Evolutionary conservation across 2,329 filamentous ascomycete genomes (phyloP).

Genomic region (Cladophialophora immunda): DNA sequence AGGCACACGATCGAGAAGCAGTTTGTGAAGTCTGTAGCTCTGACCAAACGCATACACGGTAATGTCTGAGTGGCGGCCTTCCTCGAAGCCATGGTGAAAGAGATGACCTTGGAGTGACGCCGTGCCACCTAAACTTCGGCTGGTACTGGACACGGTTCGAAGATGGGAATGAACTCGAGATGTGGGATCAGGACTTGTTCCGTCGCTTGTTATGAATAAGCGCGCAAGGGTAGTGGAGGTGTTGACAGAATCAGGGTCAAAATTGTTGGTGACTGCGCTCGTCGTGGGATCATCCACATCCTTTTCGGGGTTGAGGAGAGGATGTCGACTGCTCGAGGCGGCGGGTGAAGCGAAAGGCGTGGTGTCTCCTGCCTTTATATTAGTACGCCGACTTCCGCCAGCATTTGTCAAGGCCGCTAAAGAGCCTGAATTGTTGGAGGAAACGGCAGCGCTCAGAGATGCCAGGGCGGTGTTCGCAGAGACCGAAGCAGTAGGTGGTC

Average conservation of each 20-base stretch:
- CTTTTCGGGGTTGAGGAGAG: constrained; percentile 44
- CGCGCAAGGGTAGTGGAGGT: constrained; percentile 44
- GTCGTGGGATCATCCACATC: constrained; percentile 45
- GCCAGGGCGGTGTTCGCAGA: constrained; percentile 47
- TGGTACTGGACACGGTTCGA: constrained; percentile 38
- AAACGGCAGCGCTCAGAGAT: constrained; percentile 44
- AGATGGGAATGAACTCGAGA: constrained; percentile 44
- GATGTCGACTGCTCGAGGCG: constrained; percentile 33
- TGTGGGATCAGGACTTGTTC: constrained; percentile 36
- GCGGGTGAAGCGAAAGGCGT: constrained; percentile 22
- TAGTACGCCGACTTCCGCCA: constrained; percentile 32
- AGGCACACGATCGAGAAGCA: constrained; percentile 64
- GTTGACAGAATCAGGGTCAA: constrained; percentile 33
- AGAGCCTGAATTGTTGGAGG: constrained; percentile 42
- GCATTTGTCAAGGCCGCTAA: constrained; percentile 41
- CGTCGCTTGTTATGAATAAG: constrained; percentile 42
- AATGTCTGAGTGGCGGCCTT: constrained; percentile 64
- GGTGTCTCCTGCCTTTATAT: constrained; percentile 28
- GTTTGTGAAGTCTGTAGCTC: constrained; percentile 61
- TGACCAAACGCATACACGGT: constrained; percentile 62
- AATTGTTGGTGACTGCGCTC: constrained; percentile 28
- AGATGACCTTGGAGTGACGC: constrained; percentile 61
- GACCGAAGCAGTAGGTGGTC: constrained; percentile 47
- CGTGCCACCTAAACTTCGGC: constrained; percentile 44
- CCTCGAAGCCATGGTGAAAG: constrained; percentile 60